Evolutionary conservation across 192 early-diverging fungal species (phyloP).

Genomic region (Mycoemilia scoparia): DNA sequence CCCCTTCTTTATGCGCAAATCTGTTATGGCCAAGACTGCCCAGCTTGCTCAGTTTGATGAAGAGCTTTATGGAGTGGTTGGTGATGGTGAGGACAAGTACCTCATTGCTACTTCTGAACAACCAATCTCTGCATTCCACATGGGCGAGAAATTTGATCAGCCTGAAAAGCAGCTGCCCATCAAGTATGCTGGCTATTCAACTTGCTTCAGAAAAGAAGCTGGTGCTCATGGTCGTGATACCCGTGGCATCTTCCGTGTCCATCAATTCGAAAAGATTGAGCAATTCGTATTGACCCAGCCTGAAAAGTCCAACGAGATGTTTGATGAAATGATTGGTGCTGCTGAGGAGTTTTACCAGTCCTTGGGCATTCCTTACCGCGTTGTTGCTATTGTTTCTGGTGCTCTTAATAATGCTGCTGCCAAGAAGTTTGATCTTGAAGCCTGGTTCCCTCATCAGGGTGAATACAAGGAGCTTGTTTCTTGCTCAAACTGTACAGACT

Average conservation of each 20-base stretch:
- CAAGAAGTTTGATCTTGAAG: conserved; percentile 98
- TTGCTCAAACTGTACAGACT: conserved; percentile 99
- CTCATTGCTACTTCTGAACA: conserved; percentile 98
- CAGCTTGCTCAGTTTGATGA: conserved; percentile 96
- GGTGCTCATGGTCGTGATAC: conserved; percentile 94
- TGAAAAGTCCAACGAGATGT: conserved; percentile 97
- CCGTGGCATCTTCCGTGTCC: conserved; percentile 98
- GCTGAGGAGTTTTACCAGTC: conserved; percentile 94
- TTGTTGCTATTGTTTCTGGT: conserved; percentile 89
- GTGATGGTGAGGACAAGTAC: conserved; percentile 82
- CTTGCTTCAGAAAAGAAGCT: conserved; percentile 99
- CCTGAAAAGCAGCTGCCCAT: conserved; percentile 80
- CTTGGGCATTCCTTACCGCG: conserved; percentile 83
- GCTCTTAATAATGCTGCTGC: conserved; percentile 98
- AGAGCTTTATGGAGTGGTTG: conserved; percentile 84
- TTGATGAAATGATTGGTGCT: conserved; percentile 81
- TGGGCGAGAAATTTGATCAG: conserved; percentile 87
- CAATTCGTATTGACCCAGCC: conserved; percentile 94
- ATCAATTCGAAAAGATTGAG: conserved; percentile 99
- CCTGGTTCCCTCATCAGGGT: conserved; percentile 97
- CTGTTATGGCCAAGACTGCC: conserved; percentile 96
- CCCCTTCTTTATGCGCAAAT: conserved; percentile 95
- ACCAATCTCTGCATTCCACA: conserved; percentile 93
- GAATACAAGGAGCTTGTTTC: conserved; percentile 97
- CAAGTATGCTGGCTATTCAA: conserved; percentile 90